Percentiles rank a stretch among this genome's conserved stretches.
These are phyloP conservation scores for Mrakia gelida DNA, from an alignment of 768 basidiomycete genomes.

Conservation along the genomic window DNA sequence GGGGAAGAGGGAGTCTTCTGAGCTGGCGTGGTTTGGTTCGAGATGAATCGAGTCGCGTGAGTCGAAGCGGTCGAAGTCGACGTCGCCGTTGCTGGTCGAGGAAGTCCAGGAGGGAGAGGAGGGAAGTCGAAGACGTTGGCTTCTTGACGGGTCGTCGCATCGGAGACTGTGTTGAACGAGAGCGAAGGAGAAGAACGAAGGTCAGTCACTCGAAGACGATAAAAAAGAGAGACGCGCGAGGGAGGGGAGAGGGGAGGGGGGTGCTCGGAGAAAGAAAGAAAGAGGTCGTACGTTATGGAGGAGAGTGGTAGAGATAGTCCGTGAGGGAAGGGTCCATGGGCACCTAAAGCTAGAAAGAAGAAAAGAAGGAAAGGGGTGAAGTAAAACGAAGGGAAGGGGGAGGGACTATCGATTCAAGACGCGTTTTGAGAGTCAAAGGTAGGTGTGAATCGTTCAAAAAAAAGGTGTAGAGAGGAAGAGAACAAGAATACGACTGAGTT, in stretches of 20 bases:
- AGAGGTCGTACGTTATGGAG: constrained; percentile 23
- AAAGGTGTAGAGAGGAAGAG: not conserved
- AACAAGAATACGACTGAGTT: constrained; percentile 44
- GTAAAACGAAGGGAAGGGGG: not conserved
- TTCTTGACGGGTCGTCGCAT: not conserved
- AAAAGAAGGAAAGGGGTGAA: not conserved
- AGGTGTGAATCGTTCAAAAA: not conserved
- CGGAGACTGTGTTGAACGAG: not conserved
- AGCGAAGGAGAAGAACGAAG: not conserved
- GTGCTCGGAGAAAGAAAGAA: constrained; percentile 20
- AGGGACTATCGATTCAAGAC: not conserved
- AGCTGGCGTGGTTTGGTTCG: not conserved
- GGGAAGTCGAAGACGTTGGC: constrained; percentile 10
- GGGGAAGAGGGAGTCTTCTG: not conserved
- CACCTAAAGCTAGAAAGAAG: constrained; percentile 3
- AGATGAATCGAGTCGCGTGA: constrained; percentile 10
- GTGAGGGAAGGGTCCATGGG: not conserved
- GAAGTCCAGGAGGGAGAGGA: constrained; percentile 6
- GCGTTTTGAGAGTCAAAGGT: not conserved
- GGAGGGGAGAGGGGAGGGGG: not conserved
- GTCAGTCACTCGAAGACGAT: not conserved
- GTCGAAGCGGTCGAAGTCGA: not conserved
- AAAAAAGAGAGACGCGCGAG: not conserved
- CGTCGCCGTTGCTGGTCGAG: not conserved
- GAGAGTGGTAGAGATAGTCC: not conserved